These are phyloP conservation scores for Thraustochytrium striatum DNA, from an alignment of 352 stramenopile species.

Conservation along the genomic window DNA sequence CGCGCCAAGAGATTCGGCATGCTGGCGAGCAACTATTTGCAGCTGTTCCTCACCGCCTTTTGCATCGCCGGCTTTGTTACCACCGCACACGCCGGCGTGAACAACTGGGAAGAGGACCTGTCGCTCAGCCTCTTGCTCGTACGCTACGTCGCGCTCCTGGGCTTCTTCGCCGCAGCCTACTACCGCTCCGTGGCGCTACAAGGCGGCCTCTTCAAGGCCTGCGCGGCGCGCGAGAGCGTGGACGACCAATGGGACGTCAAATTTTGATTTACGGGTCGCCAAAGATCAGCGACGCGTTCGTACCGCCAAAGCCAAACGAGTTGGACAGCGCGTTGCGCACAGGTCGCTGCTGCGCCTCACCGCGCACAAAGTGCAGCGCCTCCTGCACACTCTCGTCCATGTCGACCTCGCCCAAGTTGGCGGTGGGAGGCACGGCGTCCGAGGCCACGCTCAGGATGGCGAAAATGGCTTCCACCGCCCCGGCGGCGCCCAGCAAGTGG, in stretches of 20 bases:
- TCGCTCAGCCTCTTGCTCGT: conserved; percentile 8
- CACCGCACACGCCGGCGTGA: neutral
- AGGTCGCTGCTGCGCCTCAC: conserved; percentile 23
- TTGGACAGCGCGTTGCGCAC: conserved; percentile 72
- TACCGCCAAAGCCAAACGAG: conserved; percentile 77
- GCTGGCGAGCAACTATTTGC: neutral
- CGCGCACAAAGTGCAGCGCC: neutral
- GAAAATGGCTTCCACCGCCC: conserved; percentile 91
- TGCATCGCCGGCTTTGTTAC: neutral
- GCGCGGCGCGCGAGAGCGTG: neutral
- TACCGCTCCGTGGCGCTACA: neutral
- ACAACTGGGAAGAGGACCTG: neutral
- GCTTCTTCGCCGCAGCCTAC: conserved; percentile 7
- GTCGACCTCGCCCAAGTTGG: conserved; percentile 79
- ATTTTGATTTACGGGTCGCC: conserved; percentile 58
- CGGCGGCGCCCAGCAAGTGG: conserved; percentile 90
- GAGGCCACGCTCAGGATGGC: conserved; percentile 83
- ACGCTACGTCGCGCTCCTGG: neutral
- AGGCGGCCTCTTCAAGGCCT: neutral
- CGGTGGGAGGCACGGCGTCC: conserved; percentile 82
- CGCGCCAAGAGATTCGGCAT: neutral
- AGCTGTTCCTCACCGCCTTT: neutral
- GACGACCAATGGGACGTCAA: conserved; percentile 15
- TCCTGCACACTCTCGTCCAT: conserved; percentile 59
- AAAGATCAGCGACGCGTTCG: conserved; percentile 74